Conservation (phyloP, 768 basidiomycete species). For the Macrocybe gigantea region DNA sequence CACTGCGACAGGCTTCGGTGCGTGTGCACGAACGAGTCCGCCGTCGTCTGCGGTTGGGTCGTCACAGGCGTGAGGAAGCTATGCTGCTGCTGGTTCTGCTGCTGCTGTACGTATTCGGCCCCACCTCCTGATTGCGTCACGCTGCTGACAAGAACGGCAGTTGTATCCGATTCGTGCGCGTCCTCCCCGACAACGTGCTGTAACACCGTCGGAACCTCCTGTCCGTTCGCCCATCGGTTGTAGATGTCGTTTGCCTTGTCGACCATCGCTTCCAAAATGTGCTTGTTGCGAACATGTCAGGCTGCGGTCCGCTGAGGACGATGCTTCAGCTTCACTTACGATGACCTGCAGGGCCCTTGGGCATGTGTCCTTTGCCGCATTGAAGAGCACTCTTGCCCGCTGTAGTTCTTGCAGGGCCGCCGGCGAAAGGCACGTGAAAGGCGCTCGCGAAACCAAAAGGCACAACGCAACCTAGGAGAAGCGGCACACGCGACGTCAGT, state of each 20-base stretch:
- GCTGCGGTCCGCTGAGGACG: neutral
- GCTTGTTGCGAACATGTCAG: conserved; percentile 20
- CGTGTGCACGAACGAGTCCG: conserved; percentile 32
- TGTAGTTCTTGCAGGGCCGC: conserved; percentile 60
- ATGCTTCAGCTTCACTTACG: conserved; percentile 21
- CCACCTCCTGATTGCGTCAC: conserved; percentile 5
- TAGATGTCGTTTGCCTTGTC: conserved; percentile 46
- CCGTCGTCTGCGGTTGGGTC: conserved; percentile 14
- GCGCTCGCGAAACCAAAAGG: conserved; percentile 54
- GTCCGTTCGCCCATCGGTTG: conserved; percentile 38
- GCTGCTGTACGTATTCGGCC: conserved; percentile 10
- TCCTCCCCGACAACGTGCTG: conserved; percentile 19
- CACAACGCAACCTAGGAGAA: conserved; percentile 40
- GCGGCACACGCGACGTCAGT: neutral
- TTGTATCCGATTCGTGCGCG: conserved; percentile 11
- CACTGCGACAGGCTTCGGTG: conserved; percentile 41
- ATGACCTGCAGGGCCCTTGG: conserved; percentile 40
- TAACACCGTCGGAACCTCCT: conserved; percentile 37
- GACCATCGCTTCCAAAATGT: conserved; percentile 43
- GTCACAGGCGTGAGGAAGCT: conserved; percentile 6
- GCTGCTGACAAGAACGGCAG: neutral
- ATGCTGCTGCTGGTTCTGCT: conserved; percentile 3
- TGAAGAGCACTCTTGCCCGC: conserved; percentile 39
- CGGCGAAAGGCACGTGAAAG: conserved; percentile 58
- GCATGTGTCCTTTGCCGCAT: conserved; percentile 37